A percentile compares a stretch with the other conserved stretches of the same genome.
Conservation (phyloP, 2,329 filamentous ascomycete species). For the Calonectria ilicicola region DNA sequence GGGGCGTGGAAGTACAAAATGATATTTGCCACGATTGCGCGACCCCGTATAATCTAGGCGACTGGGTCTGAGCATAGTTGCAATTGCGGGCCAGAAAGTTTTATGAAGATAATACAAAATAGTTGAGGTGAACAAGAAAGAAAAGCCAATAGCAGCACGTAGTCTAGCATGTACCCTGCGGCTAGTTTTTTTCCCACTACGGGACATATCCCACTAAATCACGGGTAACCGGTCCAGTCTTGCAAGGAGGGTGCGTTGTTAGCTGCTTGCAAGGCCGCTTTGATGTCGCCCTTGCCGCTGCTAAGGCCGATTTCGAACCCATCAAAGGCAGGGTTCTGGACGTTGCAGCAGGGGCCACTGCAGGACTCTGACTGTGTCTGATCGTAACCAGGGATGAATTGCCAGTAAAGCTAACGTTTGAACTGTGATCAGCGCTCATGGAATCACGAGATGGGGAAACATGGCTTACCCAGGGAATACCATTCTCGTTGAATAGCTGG, state of each 20-base stretch:
- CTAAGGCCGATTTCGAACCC: not conserved
- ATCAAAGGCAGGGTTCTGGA: not conserved
- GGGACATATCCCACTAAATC: not conserved
- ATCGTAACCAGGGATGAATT: not conserved
- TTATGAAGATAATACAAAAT: not conserved
- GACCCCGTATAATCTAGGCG: not conserved
- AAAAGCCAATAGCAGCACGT: not conserved
- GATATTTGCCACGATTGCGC: too few relatives aligned
- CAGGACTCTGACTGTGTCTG: not conserved
- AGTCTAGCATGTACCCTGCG: not conserved
- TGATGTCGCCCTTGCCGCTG: constrained; percentile 1
- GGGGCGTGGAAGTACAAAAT: too few relatives aligned
- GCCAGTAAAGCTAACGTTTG: not conserved
- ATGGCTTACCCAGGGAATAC: not conserved
- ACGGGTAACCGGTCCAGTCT: not conserved
- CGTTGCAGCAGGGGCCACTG: not conserved
- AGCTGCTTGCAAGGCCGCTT: not conserved
- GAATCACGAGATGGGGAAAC: too few relatives aligned
- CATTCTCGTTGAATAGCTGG: not conserved
- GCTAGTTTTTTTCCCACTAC: not conserved
- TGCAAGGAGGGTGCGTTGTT: not conserved
- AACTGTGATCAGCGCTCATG: not conserved
- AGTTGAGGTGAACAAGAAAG: not conserved
- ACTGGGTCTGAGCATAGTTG: not conserved
- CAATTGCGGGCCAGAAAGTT: not conserved